Evolutionary conservation across 108 stramenopile species (phyloP).

Genomic region (Tribonema minus): DNA sequence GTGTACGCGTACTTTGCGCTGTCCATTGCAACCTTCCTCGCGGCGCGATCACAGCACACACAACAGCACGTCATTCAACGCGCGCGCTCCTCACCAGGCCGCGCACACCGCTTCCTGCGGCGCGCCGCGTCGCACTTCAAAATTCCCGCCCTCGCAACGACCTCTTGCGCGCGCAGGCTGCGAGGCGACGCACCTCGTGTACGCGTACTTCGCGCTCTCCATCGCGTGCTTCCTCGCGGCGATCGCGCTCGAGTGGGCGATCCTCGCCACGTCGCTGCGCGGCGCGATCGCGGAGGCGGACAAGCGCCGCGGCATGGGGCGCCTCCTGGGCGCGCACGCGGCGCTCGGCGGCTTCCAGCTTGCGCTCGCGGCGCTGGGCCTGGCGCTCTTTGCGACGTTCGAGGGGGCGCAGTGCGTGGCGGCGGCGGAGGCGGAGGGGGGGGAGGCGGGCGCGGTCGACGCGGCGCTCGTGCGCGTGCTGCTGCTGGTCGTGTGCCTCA

Average conservation of each 20-base stretch:
- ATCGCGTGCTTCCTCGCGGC: slow-evolving; percentile 14
- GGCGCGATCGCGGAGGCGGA: slow-evolving; percentile 21
- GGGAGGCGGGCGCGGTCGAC: background rate
- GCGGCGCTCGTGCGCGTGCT: background rate
- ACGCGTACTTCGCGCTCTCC: slow-evolving; percentile 30
- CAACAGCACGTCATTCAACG: too few relatives aligned
- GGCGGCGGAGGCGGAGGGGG: background rate
- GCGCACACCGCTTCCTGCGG: too few relatives aligned
- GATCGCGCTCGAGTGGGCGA: background rate
- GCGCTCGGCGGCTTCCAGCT: slow-evolving; percentile 25
- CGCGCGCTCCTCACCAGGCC: too few relatives aligned
- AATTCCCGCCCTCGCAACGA: too few relatives aligned
- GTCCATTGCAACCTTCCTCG: slow-evolving; percentile 14
- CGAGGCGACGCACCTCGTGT: slow-evolving; percentile 10
- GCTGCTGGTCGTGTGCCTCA: background rate
- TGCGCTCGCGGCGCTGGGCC: slow-evolving; percentile 7
- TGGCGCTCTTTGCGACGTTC: slow-evolving; percentile 4
- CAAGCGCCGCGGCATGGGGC: background rate
- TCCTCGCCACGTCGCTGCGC: background rate
- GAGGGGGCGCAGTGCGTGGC: background rate
- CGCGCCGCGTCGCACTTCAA: too few relatives aligned
- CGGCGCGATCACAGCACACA: too few relatives aligned
- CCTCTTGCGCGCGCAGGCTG: too few relatives aligned
- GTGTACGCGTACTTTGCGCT: slow-evolving; percentile 32
- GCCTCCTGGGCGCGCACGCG: slow-evolving; percentile 18